Evolutionary conservation across 495 filamentous ascomycete genomes (phyloP), one percentile per base, ranked within the genome.

Genomic region (Tuber magnatum): DNA sequence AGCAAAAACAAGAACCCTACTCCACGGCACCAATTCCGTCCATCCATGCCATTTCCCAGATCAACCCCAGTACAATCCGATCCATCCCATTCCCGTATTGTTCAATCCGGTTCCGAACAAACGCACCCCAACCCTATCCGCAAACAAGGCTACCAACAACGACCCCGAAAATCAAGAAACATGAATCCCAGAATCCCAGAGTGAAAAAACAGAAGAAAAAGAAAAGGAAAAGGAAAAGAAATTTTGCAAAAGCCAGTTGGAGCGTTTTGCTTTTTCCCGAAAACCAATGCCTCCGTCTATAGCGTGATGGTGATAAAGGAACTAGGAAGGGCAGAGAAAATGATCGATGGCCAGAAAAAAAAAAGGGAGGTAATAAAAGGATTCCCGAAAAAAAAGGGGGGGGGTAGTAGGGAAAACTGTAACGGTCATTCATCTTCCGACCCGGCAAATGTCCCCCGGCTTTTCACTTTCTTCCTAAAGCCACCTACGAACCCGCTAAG

Each of bases 381-480:
- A 68, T 71, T 73, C 71, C 44, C 61, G 40, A 65, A 71, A 80
- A 70, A 73, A 73, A 40, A 40, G 7, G 7, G 39, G 7, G 39
- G 39, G 69, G 68, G 22, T 69, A 28, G 72, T 44, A 56, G 65
- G 72, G 43, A 43, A 69, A 72, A 51, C 28, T 32, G 38, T 68
- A 65, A 65, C 18, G 69, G 28, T 44, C 28, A 71, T 77, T 72
- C 77, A 74, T 75, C 77, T 48, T 70, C 81, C 35, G 61, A 73
- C 69, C 38, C 73, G 43, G 80, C 44, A 76, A 74, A 56, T 68
- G 75, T 70, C 68, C 80, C 75, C 24, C 81, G 76, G 35, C 28
- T 65, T 71, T 80, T 84, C 18, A 74, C 80, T 71, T 83, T 85
- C 71, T 84, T 84, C 80, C 77, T 84, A 40, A 85, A 81, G 5